These are phyloP conservation scores for Alternaria panax DNA, from an alignment of 2,329 filamentous ascomycete species.

Conservation along the genomic window DNA sequence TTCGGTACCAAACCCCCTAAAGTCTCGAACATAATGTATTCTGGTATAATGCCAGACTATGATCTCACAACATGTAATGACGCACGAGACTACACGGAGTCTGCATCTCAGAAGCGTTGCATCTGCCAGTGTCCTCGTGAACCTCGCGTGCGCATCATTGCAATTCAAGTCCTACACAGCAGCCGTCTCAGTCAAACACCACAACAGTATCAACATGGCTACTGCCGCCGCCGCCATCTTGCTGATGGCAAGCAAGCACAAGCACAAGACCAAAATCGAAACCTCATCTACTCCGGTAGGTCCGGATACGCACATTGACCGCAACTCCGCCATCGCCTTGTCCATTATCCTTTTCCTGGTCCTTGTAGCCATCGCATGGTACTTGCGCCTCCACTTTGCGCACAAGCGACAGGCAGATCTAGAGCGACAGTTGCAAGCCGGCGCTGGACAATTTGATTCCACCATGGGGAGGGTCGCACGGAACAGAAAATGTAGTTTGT, in stretches of 20 bases:
- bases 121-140: neutral
- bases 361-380: neutral
- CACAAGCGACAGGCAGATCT: neutral
- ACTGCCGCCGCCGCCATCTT: neutral
- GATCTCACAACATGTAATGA: neutral
- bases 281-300: neutral
- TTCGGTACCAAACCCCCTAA: constrained; percentile 1
- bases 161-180: neutral
- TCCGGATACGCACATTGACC: constrained; percentile 9
- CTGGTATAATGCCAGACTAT: neutral
- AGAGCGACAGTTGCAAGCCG: neutral
- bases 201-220: neutral
- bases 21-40: neutral
- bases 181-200: neutral
- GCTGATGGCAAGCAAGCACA: neutral
- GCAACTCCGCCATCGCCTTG: constrained; percentile 21
- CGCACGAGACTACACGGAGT: neutral
- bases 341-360: constrained; percentile 10
- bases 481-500: neutral
- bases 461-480: neutral
- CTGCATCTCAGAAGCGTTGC: neutral
- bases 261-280: neutral
- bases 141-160: neutral
- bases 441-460: neutral
- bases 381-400: neutral